Conservation (phyloP, 2,329 filamentous ascomycete genomes). For the Gyromitra esculenta region DNA sequence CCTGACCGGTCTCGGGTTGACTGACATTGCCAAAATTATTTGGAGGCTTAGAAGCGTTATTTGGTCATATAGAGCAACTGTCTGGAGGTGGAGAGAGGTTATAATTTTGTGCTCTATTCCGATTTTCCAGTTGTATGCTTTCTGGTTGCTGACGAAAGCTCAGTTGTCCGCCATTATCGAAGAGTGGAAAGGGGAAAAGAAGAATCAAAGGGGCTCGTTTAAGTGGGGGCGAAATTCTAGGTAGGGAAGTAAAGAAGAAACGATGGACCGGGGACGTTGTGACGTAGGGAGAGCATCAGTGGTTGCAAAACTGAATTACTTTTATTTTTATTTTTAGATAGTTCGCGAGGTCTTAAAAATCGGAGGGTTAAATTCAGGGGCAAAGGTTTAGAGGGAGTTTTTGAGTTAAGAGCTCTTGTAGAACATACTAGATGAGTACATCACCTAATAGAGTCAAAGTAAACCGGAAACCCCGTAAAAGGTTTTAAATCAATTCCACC, state of each 20-base stretch:
- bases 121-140: background rate
- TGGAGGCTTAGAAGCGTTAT: too few species aligned
- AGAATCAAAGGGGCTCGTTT: background rate
- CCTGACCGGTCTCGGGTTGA: too few species aligned
- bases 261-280: too few species aligned
- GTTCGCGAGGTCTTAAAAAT: too few species aligned
- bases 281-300: too few species aligned
- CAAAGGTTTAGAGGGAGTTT: background rate
- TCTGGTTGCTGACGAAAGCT: background rate
- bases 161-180: background rate
- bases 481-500: slow-evolving; percentile 14
- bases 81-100: background rate
- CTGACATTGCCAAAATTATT: too few species aligned
- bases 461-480: background rate
- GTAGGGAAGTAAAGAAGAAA: too few species aligned
- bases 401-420: background rate
- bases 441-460: background rate
- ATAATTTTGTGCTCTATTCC: too few species aligned
- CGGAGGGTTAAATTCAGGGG: background rate
- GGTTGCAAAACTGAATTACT: too few species aligned
- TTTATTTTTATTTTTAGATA: too few species aligned
- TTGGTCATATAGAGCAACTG: too few species aligned
- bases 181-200: background rate
- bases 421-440: background rate
- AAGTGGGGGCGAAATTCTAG: too few species aligned